Evolutionary conservation across 495 filamentous ascomycete genomes (phyloP).

Genomic region (Daldinia bambusicola): DNA sequence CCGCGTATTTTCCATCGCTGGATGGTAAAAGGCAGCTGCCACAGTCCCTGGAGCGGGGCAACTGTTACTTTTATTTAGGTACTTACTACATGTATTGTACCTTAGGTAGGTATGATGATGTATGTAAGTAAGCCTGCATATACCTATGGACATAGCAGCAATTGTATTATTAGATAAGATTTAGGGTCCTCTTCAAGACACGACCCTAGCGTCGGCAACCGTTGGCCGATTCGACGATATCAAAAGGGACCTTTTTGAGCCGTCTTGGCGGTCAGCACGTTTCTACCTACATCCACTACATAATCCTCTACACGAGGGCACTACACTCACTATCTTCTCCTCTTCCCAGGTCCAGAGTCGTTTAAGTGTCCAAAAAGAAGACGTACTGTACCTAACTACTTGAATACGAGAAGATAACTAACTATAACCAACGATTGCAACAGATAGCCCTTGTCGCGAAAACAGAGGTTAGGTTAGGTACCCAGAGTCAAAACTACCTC

Average conservation of each 20-base stretch:
- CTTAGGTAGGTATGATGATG: too few species aligned
- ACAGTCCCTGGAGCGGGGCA: constrained; percentile 19
- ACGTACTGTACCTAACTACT: too few species aligned
- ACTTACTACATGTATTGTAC: too few species aligned
- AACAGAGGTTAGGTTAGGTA: background rate
- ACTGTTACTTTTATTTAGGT: constrained; percentile 5
- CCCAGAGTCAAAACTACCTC: too few species aligned
- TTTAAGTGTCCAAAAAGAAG: too few species aligned
- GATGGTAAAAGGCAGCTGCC: constrained; percentile 8
- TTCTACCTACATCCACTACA: background rate
- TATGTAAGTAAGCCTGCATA: background rate
- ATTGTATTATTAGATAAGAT: background rate
- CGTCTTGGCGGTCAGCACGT: too few species aligned
- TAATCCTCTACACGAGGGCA: too few species aligned
- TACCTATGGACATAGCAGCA: background rate
- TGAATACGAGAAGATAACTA: too few species aligned
- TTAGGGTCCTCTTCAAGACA: background rate
- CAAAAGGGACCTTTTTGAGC: too few species aligned
- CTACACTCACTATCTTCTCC: too few species aligned
- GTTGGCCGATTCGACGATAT: background rate
- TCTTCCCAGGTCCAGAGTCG: too few species aligned
- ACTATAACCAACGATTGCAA: background rate
- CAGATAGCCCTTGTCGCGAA: background rate
- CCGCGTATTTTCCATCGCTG: background rate
- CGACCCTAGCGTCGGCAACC: background rate